Evolutionary conservation across 2,329 filamentous ascomycete species (phyloP).

Genomic region (Trichoderma sp.): DNA sequence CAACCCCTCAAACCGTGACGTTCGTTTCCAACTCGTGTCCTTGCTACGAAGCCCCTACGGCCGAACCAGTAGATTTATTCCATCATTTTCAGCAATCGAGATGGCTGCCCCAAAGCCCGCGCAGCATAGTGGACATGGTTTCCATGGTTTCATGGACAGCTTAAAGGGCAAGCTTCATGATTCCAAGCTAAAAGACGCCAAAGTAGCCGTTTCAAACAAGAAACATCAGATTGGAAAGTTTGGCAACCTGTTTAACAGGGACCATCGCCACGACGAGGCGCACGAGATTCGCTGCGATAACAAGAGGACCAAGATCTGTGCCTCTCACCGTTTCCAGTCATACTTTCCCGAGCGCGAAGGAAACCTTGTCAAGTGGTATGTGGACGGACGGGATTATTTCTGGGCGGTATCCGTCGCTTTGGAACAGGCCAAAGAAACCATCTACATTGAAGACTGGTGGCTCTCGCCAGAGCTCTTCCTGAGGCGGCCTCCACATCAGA

Average conservation of each 20-base stretch:
- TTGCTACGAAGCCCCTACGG: background rate
- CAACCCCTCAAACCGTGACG: background rate
- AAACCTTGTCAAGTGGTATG: slow-evolving; percentile 94
- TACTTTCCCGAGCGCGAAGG: slow-evolving; percentile 84
- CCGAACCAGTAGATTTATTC: background rate
- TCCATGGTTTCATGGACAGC: slow-evolving; percentile 42
- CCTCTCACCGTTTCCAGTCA: slow-evolving; percentile 80
- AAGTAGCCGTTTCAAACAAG: slow-evolving; percentile 55
- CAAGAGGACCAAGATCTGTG: slow-evolving; percentile 69
- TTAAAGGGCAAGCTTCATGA: slow-evolving; percentile 56
- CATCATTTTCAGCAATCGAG: background rate
- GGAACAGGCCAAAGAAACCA: slow-evolving; percentile 86
- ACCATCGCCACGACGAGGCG: slow-evolving; percentile 90
- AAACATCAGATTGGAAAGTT: slow-evolving; percentile 63
- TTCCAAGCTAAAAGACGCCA: slow-evolving; percentile 55
- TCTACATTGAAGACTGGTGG: slow-evolving; percentile 98
- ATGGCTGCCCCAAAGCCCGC: slow-evolving; percentile 1
- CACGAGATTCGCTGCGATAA: slow-evolving; percentile 82
- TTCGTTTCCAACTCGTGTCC: background rate
- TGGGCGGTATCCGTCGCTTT: slow-evolving; percentile 88
- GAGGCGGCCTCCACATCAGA: slow-evolving; percentile 74
- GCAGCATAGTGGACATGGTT: slow-evolving; percentile 25
- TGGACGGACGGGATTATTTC: slow-evolving; percentile 92
- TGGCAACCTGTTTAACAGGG: slow-evolving; percentile 71
- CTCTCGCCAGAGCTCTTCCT: slow-evolving; percentile 84